Base-by-base conservation (phyloP, 164 flowering plant genomes). In the Annona squamosa region DNA sequence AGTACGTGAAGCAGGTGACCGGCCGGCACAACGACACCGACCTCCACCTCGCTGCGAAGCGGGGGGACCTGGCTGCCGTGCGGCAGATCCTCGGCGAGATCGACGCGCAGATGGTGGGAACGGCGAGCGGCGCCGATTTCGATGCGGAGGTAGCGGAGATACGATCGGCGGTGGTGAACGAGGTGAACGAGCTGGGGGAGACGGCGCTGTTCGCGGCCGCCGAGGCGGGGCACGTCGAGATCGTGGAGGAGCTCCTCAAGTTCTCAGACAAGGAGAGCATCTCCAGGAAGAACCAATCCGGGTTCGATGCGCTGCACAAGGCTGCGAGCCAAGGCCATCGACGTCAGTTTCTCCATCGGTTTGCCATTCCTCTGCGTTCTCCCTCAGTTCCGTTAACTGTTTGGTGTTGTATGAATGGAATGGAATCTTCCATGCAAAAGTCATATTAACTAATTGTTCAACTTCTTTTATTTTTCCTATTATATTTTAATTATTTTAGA, bases 1-100 rank as follows among this genome's bases (percentile, higher is more conserved):
- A 89, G 88, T 92, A 90, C 68, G 93, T 92, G 81, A 90, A 85
- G 81, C 95, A 92, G 78, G 97, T 92, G 76, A 92, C 93, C 0
- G 97, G 95, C 6, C 79, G 89, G 59, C 89, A 86, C 76, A 89
- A 92, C 65, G 97, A 92, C 79, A 89, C 97, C 0, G 95, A 90
- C 84, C 86, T 92, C 63, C 97, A 92, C 76, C 78, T 92, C 76
- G 93, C 95, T 0, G 93, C 92, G 3, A 85, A 86, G 75, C 81
- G 89, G 1, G 95, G 95, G 4, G 90, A 92, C 79, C 76, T 85
- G 72, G 77, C 74, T 1, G 88, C 87, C 1, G 87, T 92, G 73
- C 84, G 76, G 84, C 85, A 83, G 79, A 90, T 93, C 46, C 75
- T 93, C 4, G 80, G 70, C 12, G 95, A 87, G 37, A 87, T 93